Conservation (phyloP, 257 asterid genomes). For the Solanum commersonii region DNA sequence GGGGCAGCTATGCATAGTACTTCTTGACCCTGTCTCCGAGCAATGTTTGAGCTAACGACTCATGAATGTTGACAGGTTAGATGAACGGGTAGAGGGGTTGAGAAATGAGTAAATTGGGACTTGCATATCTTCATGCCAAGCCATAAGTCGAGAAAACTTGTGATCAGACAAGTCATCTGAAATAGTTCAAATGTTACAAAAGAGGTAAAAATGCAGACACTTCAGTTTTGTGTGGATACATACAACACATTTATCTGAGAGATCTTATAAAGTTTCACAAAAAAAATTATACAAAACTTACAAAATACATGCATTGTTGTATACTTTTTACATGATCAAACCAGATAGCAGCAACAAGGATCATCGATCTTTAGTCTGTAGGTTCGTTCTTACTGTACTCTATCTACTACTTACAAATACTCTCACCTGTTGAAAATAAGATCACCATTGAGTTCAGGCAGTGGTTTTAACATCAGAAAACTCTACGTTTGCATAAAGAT, state of each 20-base stretch:
- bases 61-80: background rate
- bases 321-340: background rate
- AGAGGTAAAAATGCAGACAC: background rate
- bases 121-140: background rate
- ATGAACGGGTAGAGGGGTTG: background rate
- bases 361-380: background rate
- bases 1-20: background rate
- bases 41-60: background rate
- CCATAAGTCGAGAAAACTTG: too few relatives aligned
- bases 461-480: background rate
- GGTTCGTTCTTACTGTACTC: background rate
- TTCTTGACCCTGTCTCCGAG: background rate
- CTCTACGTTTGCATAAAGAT: background rate
- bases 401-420: background rate
- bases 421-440: background rate
- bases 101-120: background rate
- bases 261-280: background rate
- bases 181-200: background rate
- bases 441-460: background rate
- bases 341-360: background rate
- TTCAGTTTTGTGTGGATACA: background rate
- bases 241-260: background rate
- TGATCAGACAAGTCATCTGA: background rate
- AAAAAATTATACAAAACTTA: background rate
- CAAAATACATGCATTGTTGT: background rate